A percentile compares a stretch with the other conserved stretches of the same genome.
phyloP scores from a whole-genome alignment of 768 basidiomycete genomes.

The Leccinellum rugosiceps region DNA sequence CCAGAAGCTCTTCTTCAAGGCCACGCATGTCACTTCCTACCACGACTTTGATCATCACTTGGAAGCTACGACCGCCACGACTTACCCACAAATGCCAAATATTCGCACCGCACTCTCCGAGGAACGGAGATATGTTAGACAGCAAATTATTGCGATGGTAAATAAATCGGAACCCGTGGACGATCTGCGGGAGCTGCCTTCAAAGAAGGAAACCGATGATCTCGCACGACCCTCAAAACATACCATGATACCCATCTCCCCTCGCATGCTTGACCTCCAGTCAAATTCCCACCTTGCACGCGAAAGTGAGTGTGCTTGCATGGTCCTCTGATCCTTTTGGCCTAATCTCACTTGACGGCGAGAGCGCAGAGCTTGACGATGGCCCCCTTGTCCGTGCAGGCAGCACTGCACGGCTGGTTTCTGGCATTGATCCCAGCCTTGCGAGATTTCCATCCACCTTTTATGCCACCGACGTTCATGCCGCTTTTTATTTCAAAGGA shows the following conservation, averaged over 20 bases:
- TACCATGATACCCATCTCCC: neutral
- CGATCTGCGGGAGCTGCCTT: neutral
- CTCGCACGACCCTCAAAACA: neutral
- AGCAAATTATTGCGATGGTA: neutral
- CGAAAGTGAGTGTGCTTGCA: neutral
- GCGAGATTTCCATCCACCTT: neutral
- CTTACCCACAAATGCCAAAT: neutral
- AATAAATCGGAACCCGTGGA: neutral
- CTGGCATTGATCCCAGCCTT: neutral
- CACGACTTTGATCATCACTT: neutral
- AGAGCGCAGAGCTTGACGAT: neutral
- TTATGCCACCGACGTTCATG: neutral
- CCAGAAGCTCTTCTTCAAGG: neutral
- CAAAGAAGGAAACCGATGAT: neutral
- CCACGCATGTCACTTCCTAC: neutral
- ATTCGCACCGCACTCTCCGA: neutral
- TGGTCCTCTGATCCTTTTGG: neutral
- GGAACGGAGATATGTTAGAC: neutral
- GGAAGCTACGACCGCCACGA: neutral
- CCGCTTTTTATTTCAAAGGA: neutral
- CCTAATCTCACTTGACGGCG: neutral
- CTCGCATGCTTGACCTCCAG: neutral
- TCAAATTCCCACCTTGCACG: neutral
- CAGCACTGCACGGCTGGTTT: neutral
- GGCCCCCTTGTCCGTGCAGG: no score